Evolutionary conservation across 1,284 basidiomycete species (phyloP).

Genomic region (Prillingera fragicola): DNA sequence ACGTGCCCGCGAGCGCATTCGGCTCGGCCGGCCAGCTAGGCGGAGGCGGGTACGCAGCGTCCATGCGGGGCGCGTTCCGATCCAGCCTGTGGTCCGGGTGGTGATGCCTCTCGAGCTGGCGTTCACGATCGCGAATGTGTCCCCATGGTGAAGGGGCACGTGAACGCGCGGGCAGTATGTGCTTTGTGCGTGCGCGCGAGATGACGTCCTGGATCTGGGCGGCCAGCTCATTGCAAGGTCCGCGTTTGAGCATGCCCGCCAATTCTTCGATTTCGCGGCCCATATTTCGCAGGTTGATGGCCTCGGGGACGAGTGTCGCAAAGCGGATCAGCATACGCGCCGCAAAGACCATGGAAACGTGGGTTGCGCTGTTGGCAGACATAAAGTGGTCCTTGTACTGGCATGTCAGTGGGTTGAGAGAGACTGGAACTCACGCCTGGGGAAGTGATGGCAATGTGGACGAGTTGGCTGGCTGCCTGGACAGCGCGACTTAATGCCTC

Average conservation of each 20-base stretch:
- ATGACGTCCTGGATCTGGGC: slow-evolving; percentile 4
- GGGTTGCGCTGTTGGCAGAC: background rate
- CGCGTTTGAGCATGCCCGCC: slow-evolving; percentile 25
- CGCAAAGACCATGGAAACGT: slow-evolving; percentile 33
- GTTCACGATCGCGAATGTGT: too few species aligned
- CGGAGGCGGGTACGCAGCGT: too few species aligned
- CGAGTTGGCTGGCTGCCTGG: background rate
- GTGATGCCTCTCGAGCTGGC: too few species aligned
- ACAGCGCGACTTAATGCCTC: background rate
- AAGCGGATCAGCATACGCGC: slow-evolving; percentile 37
- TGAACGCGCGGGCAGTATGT: slow-evolving; percentile 1
- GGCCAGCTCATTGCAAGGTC: slow-evolving; percentile 8
- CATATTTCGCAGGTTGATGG: slow-evolving; percentile 27
- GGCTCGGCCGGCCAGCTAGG: background rate
- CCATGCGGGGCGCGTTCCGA: too few species aligned
- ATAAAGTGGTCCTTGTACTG: slow-evolving; percentile 8
- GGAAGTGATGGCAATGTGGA: slow-evolving; percentile 2
- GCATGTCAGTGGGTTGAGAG: too few species aligned
- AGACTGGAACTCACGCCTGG: too few species aligned
- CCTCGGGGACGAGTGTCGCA: slow-evolving; percentile 32
- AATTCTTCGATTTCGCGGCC: slow-evolving; percentile 36
- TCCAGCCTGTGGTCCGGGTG: too few species aligned
- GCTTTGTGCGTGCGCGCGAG: slow-evolving; percentile 1
- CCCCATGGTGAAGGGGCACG: background rate
- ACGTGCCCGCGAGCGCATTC: background rate